Conservation (phyloP, 495 filamentous ascomycete genomes). For the Trichoderma reesei region DNA sequence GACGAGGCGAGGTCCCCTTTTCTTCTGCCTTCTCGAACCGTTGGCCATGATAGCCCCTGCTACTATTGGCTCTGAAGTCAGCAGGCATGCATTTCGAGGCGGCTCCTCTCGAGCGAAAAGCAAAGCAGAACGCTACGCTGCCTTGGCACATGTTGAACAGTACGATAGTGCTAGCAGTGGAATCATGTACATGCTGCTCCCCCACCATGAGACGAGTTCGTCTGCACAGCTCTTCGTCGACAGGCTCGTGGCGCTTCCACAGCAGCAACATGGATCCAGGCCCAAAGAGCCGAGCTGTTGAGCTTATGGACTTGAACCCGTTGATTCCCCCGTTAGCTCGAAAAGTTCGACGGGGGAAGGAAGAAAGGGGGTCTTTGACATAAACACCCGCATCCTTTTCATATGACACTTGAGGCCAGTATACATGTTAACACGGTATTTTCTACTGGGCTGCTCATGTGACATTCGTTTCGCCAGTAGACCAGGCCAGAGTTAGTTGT, state of each 20-base stretch:
- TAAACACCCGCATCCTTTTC: not conserved
- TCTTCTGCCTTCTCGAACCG: not conserved
- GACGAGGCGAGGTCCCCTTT: not conserved
- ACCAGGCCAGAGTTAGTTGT: not conserved
- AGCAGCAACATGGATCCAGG: not conserved
- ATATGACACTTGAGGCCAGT: not conserved
- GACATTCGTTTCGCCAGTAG: not conserved
- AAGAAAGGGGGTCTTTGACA: not conserved
- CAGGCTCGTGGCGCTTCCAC: not conserved
- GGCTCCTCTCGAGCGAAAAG: not conserved
- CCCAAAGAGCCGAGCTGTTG: not conserved
- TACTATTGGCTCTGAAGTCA: not conserved
- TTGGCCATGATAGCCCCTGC: not conserved
- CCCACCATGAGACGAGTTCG: not conserved
- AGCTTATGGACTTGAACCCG: not conserved
- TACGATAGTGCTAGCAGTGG: not conserved
- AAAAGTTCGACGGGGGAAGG: not conserved
- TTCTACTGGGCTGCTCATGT: slow-evolving; percentile 2
- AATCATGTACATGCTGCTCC: not conserved
- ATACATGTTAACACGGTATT: not conserved
- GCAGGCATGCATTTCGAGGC: not conserved
- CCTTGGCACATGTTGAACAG: not conserved
- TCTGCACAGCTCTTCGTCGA: not conserved
- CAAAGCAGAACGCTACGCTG: not conserved
- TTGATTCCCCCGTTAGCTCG: not conserved